Conservation (phyloP, 768 basidiomycete species). For the Boletus rufocinnamomeus region DNA sequence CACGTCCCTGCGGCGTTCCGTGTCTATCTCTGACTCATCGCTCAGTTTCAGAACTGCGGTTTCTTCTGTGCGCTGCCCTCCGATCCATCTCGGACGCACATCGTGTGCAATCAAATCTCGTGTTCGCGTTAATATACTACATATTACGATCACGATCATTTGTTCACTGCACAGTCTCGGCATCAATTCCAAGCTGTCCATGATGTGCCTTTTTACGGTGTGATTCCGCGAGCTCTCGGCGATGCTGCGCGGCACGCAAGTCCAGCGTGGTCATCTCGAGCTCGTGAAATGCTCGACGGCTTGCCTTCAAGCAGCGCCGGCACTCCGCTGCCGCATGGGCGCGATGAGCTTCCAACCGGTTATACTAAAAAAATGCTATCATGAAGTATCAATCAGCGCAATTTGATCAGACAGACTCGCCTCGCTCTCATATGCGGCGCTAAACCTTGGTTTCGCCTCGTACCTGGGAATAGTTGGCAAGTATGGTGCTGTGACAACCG, state of each 20-base stretch:
- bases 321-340: slow-evolving; percentile 43
- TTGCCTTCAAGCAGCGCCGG: slow-evolving; percentile 39
- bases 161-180: slow-evolving; percentile 27
- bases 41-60: slow-evolving; percentile 50
- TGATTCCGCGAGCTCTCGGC: slow-evolving; percentile 56
- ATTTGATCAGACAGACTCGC: slow-evolving; percentile 17
- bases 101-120: slow-evolving; percentile 69
- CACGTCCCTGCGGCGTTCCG: slow-evolving; percentile 26
- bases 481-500: slow-evolving; percentile 29
- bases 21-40: slow-evolving; percentile 10
- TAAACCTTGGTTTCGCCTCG: slow-evolving; percentile 32
- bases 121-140: slow-evolving; percentile 33
- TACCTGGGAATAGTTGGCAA: slow-evolving; percentile 37
- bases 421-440: slow-evolving; percentile 28
- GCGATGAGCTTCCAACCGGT: slow-evolving; percentile 42
- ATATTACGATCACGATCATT: slow-evolving; percentile 30
- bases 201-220: slow-evolving; percentile 63
- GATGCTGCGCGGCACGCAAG: slow-evolving; percentile 55
- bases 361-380: slow-evolving; percentile 21
- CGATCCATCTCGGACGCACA: slow-evolving; percentile 64
- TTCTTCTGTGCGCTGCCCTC: slow-evolving; percentile 72
- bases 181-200: slow-evolving; percentile 64
- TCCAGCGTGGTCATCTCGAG: slow-evolving; percentile 62
- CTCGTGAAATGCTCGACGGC: slow-evolving; percentile 59
- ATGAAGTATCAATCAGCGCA: slow-evolving; percentile 9